phyloP scores from a whole-genome alignment of 257 asterid genomes.

The Anisodus tanguticus region DNA sequence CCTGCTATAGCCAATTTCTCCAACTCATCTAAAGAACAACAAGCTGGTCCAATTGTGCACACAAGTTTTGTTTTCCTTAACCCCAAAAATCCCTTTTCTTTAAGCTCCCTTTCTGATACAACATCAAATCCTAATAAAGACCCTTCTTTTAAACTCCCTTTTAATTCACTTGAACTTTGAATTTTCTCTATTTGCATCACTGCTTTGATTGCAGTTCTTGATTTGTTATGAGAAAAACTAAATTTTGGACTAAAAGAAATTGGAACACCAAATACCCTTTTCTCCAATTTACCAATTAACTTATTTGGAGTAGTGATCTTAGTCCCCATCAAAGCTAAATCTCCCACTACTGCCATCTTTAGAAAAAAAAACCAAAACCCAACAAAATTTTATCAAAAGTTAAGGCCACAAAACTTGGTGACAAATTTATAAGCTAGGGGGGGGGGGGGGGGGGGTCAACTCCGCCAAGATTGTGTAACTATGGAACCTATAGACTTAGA shows the following conservation, averaged over 20 bases:
- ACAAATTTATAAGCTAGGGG: background rate
- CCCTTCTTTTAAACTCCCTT: conserved; percentile 40
- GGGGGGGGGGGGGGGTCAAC: background rate
- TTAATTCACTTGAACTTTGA: conserved; percentile 34
- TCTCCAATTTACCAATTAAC: conserved; percentile 39
- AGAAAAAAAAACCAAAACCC: conserved; percentile 22
- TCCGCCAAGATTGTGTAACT: conserved; percentile 46
- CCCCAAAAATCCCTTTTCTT: conserved; percentile 78
- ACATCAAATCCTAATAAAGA: conserved; percentile 59
- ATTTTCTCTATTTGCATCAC: conserved; percentile 59
- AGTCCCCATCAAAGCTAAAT: conserved; percentile 46
- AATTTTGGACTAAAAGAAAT: conserved; percentile 34
- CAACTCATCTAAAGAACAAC: conserved; percentile 64
- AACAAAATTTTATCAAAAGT: conserved; percentile 5
- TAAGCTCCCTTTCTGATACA: conserved; percentile 70
- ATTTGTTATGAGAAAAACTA: conserved; percentile 29
- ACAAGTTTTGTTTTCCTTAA: conserved; percentile 88
- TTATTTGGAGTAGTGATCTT: conserved; percentile 42
- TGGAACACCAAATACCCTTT: conserved; percentile 43
- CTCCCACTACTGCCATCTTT: conserved; percentile 63
- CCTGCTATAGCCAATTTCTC: conserved; percentile 80
- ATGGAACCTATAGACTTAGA: background rate
- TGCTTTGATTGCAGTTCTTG: conserved; percentile 41
- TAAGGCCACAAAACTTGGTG: conserved; percentile 18
- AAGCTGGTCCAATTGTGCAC: conserved; percentile 86